Base-by-base conservation (phyloP, 305 asterid species). In the Fraxinus dipetala region DNA sequence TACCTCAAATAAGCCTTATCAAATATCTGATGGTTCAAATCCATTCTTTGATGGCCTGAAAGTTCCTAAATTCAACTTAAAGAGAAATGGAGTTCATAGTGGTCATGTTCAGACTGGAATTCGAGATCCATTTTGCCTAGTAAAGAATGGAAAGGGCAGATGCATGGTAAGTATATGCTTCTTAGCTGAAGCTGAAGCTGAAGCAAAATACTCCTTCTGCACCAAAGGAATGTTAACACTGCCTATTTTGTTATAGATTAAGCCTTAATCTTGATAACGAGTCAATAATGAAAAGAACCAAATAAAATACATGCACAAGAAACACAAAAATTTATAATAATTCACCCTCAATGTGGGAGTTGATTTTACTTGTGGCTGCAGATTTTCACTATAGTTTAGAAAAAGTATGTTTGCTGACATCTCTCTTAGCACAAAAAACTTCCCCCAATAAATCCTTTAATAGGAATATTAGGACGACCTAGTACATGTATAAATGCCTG, bases 81-180 rank as follows among this genome's bases (percentile, higher is more conserved):
- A 38, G 76, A 89, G 84, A 84, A 80, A 89, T 63, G 92, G 94
- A 35, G 92, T 91, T 79, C 98, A 95, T 31, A 92, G 97, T 51
- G 98, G 99, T 69, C 99, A 95, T 84, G 94, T 94, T 78, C 97
- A 91, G 87, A 91, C 87, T 11, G 90, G 91, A 67, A 90, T 90
- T 38, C 87, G 85, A 0, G 98, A 95, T 90, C 93, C 97, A 69
- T 92, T 91, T 80, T 94, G 99, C 89, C 45, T 90, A 61, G 88
- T 26, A 70, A 84, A 86, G 85, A 89, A 90, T 81, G 89, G 90
- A 70, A 92, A 85, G 84, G 97, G 97, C 79, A 89, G 86, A 88
- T 95, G 98, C 90, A 85, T 87, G 97, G 99, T 95, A 86, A 77
- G 77, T 56, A 32, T 38, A 16, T 24, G 48, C 20, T 24, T 80